Percentiles rank a stretch among this genome's conserved stretches.
Evolutionary conservation across 75 land plant species (phyloP).

Genomic region (Cunninghamia lanceolata): DNA sequence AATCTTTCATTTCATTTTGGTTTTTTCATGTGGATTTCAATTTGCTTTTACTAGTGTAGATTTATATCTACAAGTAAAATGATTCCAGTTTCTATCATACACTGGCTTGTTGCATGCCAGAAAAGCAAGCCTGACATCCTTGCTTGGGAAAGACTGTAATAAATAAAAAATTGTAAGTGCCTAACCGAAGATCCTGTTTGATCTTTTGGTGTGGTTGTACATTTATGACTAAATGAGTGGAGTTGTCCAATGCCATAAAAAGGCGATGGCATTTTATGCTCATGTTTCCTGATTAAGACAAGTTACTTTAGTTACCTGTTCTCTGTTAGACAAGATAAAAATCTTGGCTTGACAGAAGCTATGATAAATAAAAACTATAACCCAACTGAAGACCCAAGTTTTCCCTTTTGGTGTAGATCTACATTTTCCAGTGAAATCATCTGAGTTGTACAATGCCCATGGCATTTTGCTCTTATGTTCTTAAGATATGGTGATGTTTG

Average conservation of each 20-base stretch:
- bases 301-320: not conserved
- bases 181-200: too few species aligned
- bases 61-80: too few species aligned
- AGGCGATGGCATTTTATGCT: not conserved
- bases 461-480: not conserved
- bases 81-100: too few species aligned
- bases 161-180: too few species aligned
- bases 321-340: not conserved
- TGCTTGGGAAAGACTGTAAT: too few species aligned
- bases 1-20: too few species aligned
- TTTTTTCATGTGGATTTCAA: too few species aligned
- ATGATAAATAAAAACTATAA: not conserved
- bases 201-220: not conserved
- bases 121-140: too few species aligned
- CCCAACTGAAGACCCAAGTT: not conserved
- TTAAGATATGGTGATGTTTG: not conserved
- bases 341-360: not conserved
- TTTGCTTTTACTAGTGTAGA: too few species aligned
- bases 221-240: not conserved
- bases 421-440: not conserved
- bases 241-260: not conserved
- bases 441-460: not conserved
- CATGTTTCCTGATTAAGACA: not conserved
- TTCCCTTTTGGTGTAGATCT: not conserved
- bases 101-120: too few species aligned